Evolutionary conservation across 768 basidiomycete species (phyloP), one percentile per base, ranked within the genome.

Genomic region (Phanerodontia chrysosporium): DNA sequence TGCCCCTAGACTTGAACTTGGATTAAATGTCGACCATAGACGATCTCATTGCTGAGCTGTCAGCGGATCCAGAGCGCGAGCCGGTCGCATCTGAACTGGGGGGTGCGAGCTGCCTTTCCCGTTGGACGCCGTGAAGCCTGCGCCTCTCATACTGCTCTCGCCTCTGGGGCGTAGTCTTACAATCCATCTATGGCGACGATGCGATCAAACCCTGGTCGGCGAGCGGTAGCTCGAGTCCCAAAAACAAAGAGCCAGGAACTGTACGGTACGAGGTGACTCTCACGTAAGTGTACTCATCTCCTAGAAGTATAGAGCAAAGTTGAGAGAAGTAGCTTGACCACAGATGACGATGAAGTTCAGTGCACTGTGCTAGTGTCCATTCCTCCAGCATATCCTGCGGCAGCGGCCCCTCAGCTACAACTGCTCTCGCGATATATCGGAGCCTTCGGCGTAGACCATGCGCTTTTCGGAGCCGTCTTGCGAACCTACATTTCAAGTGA

Each of bases 341-440:
- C 87, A 2, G 80, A 83, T 7, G 68, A 69, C n/a, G 72, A 73
- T n/a, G 66, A 70, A 18, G 58, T 69, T 36, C 46, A 67, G 24
- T 57, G 74, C 25, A 71, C 70, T 30, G 58, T 81, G 21, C 71
- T 80, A 22, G 75, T 80, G 22, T 77, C 80, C 14, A 69, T 81
- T 8, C 75, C 77, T 18, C 67, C 68, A 29, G 72, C 68, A 28
- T 95, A 95, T 68, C 93, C 93, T 0, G 69, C 79, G 0, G 72
- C 78, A 1, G 79, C 83, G 0, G 83, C 91, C 2, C 92, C 93
- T 1, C 90, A 92, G 65, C 77, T 95, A 0, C 93, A 94, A 67
- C 83, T 94, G 0, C 81, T 94, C 27, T 93, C 91, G 2, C 84
- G 84, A 24, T 95, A 95, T 72, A 73, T 95, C 49, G 91, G 91